Percentiles rank a stretch among this genome's conserved stretches.
Evolutionary conservation across 176 grass and related monocot species (phyloP).

Genomic region (Bolboschoenus planiculmis): DNA sequence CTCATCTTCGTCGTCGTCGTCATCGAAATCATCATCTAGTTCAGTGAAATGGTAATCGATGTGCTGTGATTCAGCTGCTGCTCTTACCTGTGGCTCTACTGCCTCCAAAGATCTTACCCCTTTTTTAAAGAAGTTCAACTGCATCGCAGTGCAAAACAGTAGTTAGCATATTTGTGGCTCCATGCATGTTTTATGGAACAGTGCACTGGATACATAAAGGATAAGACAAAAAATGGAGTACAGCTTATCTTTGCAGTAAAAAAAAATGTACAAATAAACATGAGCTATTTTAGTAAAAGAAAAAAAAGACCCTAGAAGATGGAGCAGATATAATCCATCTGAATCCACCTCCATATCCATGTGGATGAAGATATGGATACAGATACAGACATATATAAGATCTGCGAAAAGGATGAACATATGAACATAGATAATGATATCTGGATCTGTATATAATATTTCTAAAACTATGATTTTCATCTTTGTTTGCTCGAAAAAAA

Average conservation of each 20-base stretch:
- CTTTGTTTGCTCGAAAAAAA: neutral
- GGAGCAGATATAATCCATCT: neutral
- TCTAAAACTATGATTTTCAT: neutral
- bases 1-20: conserved; percentile 47
- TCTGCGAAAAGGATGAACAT: neutral
- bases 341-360: neutral
- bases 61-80: conserved; percentile 79
- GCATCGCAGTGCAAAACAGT: conserved; percentile 5
- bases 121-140: conserved; percentile 89
- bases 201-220: neutral
- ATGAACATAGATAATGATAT: neutral
- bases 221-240: neutral
- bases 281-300: neutral
- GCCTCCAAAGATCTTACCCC: conserved; percentile 72
- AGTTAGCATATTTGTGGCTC: neutral
- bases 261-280: neutral
- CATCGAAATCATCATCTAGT: conserved; percentile 72
- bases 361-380: neutral
- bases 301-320: neutral
- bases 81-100: conserved; percentile 78
- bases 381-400: neutral
- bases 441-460: neutral
- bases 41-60: conserved; percentile 90
- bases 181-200: neutral
- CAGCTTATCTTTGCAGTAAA: neutral